Conservation (phyloP, 352 stramenopile genomes). For the Phytophthora ramorum region DNA sequence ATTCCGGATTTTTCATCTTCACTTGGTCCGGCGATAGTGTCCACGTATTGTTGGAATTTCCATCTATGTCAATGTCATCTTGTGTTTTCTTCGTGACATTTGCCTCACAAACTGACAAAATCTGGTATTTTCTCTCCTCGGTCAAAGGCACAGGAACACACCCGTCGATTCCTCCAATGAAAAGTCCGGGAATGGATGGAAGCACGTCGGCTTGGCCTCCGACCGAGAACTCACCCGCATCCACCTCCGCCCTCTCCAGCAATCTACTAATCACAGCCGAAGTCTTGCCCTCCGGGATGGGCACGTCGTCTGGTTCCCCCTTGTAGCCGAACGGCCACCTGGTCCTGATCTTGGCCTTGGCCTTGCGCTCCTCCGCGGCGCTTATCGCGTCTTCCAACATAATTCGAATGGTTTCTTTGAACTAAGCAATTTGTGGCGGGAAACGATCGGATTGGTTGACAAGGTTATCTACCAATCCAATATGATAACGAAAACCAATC, state of each 20-base stretch:
- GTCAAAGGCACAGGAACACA: constrained; percentile 2
- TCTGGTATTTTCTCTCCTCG: constrained; percentile 1
- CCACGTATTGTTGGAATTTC: neutral
- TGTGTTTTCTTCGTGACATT: constrained; percentile 1
- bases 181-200: constrained; percentile 12
- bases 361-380: neutral
- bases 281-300: neutral
- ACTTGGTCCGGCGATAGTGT: neutral
- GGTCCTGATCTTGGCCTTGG: neutral
- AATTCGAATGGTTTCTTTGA: no score
- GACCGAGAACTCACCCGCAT: constrained; percentile 18
- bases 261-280: neutral
- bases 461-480: no score
- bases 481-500: no score
- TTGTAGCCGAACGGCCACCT: constrained; percentile 3
- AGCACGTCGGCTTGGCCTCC: neutral
- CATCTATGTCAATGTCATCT: neutral
- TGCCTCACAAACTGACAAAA: constrained; percentile 4
- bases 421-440: no score
- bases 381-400: no score
- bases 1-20: constrained; percentile 7
- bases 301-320: neutral
- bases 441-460: no score
- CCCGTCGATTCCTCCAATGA: constrained; percentile 13
- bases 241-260: constrained; percentile 13